A percentile compares a stretch with the other conserved stretches of the same genome.
Conservation (phyloP, 768 basidiomycete species). For the Hebeloma cylindrosporum region DNA sequence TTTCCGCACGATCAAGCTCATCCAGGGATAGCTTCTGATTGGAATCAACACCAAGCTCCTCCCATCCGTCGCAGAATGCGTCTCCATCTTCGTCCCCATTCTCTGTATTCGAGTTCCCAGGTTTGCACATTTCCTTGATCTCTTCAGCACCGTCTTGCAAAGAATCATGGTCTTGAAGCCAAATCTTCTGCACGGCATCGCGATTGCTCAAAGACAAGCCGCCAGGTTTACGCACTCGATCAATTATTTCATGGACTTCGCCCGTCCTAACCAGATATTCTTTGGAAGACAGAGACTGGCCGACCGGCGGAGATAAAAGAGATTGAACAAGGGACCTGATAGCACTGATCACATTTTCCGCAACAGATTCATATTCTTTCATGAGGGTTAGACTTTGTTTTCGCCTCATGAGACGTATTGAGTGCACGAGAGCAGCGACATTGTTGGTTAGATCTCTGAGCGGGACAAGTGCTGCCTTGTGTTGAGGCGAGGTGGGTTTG, state of each 20-base stretch:
- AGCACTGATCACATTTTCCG: constrained; percentile 43
- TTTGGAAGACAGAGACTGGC: constrained; percentile 25
- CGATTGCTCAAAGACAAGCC: constrained; percentile 58
- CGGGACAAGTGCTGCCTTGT: constrained; percentile 48
- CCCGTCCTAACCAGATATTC: constrained; percentile 59
- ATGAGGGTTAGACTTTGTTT: constrained; percentile 48
- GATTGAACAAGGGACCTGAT: constrained; percentile 44
- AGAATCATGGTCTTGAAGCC: constrained; percentile 52
- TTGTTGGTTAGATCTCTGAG: constrained; percentile 54
- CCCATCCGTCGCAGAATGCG: constrained; percentile 58
- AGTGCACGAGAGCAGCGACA: constrained; percentile 51
- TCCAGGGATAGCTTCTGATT: constrained; percentile 41
- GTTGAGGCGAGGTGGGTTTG: constrained; percentile 56
- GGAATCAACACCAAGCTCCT: constrained; percentile 57
- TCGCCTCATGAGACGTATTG: constrained; percentile 42
- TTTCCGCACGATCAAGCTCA: constrained; percentile 60
- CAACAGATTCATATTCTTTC: constrained; percentile 42
- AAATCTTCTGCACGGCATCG: constrained; percentile 53
- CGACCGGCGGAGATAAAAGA: constrained; percentile 32
- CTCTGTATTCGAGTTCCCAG: constrained; percentile 31
- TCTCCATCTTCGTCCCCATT: constrained; percentile 34
- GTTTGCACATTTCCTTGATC: constrained; percentile 51
- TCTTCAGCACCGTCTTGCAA: constrained; percentile 64
- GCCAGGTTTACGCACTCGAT: constrained; percentile 43
- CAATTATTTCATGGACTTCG: constrained; percentile 61